phyloP scores from a whole-genome alignment of 2,329 filamentous ascomycete genomes.

The Fusarium longipes region DNA sequence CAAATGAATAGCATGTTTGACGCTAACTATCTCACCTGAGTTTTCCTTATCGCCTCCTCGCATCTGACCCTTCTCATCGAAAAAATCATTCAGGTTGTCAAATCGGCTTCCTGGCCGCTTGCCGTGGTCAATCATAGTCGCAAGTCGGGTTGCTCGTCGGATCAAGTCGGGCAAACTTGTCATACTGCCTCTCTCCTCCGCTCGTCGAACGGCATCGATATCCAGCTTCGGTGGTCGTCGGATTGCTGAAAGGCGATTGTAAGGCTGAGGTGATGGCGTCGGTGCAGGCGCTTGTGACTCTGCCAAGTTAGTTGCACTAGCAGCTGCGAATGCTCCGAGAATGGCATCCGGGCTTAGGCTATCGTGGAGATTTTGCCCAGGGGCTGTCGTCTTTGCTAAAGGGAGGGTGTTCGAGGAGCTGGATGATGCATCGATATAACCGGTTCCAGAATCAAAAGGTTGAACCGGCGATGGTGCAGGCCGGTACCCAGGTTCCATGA shows the following conservation, averaged over 20 bases:
- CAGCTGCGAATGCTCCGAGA: slow-evolving; percentile 62
- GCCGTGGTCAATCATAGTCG: slow-evolving; percentile 88
- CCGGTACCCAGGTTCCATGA: slow-evolving; percentile 24
- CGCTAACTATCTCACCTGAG: slow-evolving; percentile 49
- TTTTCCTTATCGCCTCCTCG: slow-evolving; percentile 55
- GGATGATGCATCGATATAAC: slow-evolving; percentile 59
- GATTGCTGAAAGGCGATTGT: slow-evolving; percentile 64
- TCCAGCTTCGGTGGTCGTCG: slow-evolving; percentile 79
- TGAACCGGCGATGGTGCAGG: slow-evolving; percentile 55
- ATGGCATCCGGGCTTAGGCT: slow-evolving; percentile 59
- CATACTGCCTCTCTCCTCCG: slow-evolving; percentile 86
- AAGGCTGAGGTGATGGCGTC: slow-evolving; percentile 46
- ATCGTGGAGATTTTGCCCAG: slow-evolving; percentile 26
- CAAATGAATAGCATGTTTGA: slow-evolving; percentile 52
- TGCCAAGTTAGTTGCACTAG: slow-evolving; percentile 58
- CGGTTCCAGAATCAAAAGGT: slow-evolving; percentile 58
- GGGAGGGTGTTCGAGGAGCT: slow-evolving; percentile 60
- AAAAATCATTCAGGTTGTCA: slow-evolving; percentile 64
- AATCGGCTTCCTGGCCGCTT: slow-evolving; percentile 70
- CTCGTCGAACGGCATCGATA: slow-evolving; percentile 82
- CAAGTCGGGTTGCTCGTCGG: slow-evolving; percentile 84
- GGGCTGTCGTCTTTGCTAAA: slow-evolving; percentile 34
- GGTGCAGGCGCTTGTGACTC: slow-evolving; percentile 44
- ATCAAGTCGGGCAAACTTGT: slow-evolving; percentile 95
- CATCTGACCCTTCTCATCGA: slow-evolving; percentile 56